Base-by-base conservation (phyloP, 345 rosid genomes). In the Trapa bicornis region DNA sequence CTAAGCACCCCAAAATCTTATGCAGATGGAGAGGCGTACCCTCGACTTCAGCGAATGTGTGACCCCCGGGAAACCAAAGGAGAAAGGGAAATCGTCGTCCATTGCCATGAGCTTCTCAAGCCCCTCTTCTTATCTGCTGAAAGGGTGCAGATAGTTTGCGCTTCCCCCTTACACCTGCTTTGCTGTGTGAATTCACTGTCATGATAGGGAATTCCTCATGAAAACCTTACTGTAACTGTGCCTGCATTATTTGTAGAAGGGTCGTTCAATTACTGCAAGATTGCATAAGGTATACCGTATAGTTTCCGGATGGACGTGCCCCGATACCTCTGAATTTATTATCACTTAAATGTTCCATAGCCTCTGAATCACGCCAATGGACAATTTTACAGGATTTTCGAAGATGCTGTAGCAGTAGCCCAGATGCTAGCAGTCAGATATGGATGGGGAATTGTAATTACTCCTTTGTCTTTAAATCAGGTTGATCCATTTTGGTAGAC, bases 11-110 rank as follows among this genome's bases (percentile, higher is more conserved):
- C 57, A 79, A 37, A 45, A 81, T 29, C 15, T 13, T 68, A 60
- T 74, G 84, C 87, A 95, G 99, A 79, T 82, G 29, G 99, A 90
- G 75, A 75, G 93, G 17, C 96, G 99, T 0, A 69, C 75, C 12
- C 91, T 95, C 10, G 99, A 95, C 79, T 95, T 95, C 76, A 91
- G 90, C 47, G 99, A 95, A 68, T 95, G 99, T 37, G 97, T 76
- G 67, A 89, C 90, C 41, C 99, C 97, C 0, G 85, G 74, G 74
- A 89, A 83, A 75, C 80, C 76, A 62, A 79, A 38, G 50, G 91
- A 80, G 68, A 75, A 73, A 17, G 79, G 76, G n/a, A 76, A 77
- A 6, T 3, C 0, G 75, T 78, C 86, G 2, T 79, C 78, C 5
- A 64, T 70, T 32, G 78, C 75, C 14, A 2, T 68, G 61, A 70